These are phyloP conservation scores for Copromyces sp. DNA, from an alignment of 495 filamentous ascomycete genomes.

Conservation along the genomic window DNA sequence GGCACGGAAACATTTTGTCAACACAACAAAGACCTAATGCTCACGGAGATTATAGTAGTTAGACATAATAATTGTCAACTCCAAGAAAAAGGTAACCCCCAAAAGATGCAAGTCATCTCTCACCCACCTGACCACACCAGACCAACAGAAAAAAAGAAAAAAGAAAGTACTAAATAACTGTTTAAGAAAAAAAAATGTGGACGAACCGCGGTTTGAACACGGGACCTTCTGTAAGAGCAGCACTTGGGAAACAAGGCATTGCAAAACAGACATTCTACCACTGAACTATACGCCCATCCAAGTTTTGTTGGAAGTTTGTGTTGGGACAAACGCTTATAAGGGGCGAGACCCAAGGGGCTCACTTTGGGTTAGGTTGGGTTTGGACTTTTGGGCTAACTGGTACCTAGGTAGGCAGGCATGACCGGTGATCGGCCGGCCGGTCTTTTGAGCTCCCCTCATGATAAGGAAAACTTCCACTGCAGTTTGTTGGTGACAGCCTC, in stretches of 20 bases:
- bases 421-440: too few species aligned
- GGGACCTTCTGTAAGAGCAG: neutral
- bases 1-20: neutral
- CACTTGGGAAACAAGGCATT: neutral
- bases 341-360: neutral
- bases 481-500: too few species aligned
- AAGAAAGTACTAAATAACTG: neutral
- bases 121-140: neutral
- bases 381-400: too few species aligned
- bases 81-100: neutral
- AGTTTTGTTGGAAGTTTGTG: neutral
- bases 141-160: neutral
- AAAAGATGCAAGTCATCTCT: neutral
- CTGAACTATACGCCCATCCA: neutral
- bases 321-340: neutral
- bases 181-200: neutral
- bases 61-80: neutral
- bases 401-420: too few species aligned
- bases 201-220: neutral
- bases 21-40: neutral
- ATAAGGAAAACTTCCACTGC: too few species aligned
- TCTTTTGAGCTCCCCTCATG: too few species aligned
- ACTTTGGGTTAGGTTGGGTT: neutral
- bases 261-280: neutral
- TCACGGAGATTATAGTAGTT: neutral